Conservation (phyloP, 2,329 filamentous ascomycete genomes). For the Orbilia oligospora region DNA sequence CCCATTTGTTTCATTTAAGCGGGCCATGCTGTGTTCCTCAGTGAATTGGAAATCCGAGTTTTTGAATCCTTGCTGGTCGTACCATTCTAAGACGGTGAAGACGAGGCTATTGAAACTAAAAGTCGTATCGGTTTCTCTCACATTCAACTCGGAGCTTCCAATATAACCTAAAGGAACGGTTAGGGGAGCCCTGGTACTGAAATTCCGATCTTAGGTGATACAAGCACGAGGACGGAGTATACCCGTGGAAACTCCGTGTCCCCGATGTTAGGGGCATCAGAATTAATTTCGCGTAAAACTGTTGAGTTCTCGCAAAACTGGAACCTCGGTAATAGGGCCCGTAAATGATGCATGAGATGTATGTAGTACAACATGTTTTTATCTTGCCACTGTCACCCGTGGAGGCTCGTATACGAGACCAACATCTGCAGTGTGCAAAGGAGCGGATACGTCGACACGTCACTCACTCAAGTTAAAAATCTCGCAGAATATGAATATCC, state of each 20-base stretch:
- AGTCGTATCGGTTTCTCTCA: background rate
- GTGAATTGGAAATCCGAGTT: background rate
- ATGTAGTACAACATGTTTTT: too few species aligned
- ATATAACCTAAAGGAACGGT: background rate
- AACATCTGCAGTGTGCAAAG: too few species aligned
- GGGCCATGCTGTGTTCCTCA: background rate
- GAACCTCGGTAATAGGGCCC: too few species aligned
- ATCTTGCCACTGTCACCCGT: too few species aligned
- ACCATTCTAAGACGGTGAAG: background rate
- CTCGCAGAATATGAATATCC: too few species aligned
- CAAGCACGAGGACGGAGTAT: background rate
- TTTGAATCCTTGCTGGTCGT: background rate
- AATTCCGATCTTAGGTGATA: background rate
- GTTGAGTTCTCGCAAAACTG: too few species aligned
- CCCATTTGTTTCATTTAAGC: background rate
- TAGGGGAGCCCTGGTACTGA: background rate
- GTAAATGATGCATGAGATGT: too few species aligned
- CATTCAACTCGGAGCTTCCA: background rate
- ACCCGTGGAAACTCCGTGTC: background rate
- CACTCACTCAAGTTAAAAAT: too few species aligned
- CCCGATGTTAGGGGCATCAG: background rate
- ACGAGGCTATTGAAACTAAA: background rate
- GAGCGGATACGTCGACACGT: too few species aligned
- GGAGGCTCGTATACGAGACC: too few species aligned
- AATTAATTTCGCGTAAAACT: background rate